Percentiles rank a stretch among this genome's conserved stretches.
Conservation (phyloP, 139 green algal species). For the Helicosporidium sp. region DNA sequence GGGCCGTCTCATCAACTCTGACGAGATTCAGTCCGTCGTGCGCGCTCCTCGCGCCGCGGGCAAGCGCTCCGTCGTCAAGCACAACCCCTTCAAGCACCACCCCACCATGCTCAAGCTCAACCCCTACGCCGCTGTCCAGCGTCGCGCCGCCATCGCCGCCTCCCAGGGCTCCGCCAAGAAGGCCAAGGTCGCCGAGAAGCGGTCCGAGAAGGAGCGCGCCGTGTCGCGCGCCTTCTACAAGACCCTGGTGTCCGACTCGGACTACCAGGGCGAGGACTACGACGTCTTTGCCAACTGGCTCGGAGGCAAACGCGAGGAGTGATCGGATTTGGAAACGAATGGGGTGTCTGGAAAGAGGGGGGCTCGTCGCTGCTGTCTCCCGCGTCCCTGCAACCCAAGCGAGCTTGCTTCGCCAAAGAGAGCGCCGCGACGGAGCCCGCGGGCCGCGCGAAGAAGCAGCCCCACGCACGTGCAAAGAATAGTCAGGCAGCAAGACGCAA, state of each 20-base stretch:
- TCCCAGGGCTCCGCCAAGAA: conserved; percentile 28
- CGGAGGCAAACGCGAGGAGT: conserved; percentile 8
- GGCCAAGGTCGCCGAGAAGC: conserved; percentile 7
- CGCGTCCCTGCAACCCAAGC: no score
- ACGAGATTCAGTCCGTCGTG: conserved; percentile 81
- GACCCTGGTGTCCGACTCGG: conserved; percentile 50
- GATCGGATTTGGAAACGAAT: no score
- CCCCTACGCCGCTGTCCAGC: conserved; percentile 57
- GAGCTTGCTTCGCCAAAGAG: no score
- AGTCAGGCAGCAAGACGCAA: no score
- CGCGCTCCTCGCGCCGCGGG: conserved; percentile 33
- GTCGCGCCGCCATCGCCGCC: conserved; percentile 22
- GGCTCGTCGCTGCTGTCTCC: no score
- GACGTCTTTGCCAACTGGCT: conserved; percentile 72
- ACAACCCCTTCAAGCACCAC: conserved; percentile 96
- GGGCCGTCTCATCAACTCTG: conserved; percentile 84
- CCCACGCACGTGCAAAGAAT: no score
- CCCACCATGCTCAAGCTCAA: conserved; percentile 90
- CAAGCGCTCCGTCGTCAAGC: conserved; percentile 59
- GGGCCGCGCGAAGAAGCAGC: no score
- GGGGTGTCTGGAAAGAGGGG: no score
- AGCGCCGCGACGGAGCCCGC: no score
- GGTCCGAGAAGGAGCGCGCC: conserved; percentile 17
- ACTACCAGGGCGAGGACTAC: conserved; percentile 80
- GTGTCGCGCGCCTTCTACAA: conserved; percentile 49